Percentiles rank a stretch among this genome's conserved stretches.
These are phyloP conservation scores for Acacia crassicarpa DNA, from an alignment of 306 rosid species.

Conservation along the genomic window DNA sequence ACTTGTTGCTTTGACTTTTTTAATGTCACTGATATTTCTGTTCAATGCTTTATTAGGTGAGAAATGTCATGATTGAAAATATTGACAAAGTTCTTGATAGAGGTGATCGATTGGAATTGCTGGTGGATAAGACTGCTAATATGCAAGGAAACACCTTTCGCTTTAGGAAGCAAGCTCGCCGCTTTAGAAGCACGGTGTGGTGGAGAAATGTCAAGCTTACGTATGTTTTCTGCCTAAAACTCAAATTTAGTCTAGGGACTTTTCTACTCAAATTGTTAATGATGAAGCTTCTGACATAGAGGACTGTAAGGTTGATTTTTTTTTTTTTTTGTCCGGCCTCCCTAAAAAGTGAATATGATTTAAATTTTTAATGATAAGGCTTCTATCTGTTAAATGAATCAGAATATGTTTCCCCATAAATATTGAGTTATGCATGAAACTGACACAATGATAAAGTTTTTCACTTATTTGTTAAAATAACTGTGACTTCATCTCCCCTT, in stretches of 20 bases:
- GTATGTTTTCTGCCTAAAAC: conserved; percentile 50
- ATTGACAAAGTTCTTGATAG: conserved; percentile 95
- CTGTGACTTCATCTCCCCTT: neutral
- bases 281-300: neutral
- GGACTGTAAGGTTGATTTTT: neutral
- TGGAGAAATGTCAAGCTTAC: conserved; percentile 97
- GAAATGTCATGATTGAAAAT: conserved; percentile 94
- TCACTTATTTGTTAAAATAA: conserved; percentile 16
- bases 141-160: conserved; percentile 97
- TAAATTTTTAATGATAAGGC: neutral
- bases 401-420: neutral
- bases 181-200: conserved; percentile 89
- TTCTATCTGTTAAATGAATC: neutral
- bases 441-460: neutral
- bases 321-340: neutral
- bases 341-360: neutral
- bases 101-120: conserved; percentile 94
- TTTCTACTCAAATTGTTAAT: conserved; percentile 3
- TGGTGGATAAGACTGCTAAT: conserved; percentile 88
- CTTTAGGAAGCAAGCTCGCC: conserved; percentile 97
- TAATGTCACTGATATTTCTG: neutral
- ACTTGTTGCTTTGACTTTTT: neutral
- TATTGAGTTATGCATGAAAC: neutral
- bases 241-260: neutral
- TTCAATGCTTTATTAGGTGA: conserved; percentile 51